Conservation (phyloP, 176 grass and related monocot genomes). For the Carex kokanica region DNA sequence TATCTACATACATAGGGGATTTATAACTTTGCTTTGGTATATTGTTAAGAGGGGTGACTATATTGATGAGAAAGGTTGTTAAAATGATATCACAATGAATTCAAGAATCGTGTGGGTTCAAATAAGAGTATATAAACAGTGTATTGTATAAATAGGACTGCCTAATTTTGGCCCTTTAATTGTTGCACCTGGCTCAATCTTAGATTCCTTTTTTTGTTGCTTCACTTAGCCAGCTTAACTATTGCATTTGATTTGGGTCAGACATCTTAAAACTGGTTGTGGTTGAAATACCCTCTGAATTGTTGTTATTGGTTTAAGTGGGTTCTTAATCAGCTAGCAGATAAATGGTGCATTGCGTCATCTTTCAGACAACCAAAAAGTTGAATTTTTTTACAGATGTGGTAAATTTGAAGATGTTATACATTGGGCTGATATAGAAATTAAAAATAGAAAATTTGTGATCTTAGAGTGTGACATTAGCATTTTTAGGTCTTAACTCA, state of each 20-base stretch:
- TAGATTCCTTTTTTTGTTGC: neutral
- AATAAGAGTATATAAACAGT: neutral
- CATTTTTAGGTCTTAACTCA: neutral
- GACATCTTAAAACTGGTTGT: neutral
- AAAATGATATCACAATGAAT: neutral
- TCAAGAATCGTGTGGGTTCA: neutral
- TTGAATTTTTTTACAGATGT: neutral
- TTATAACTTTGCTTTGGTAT: neutral
- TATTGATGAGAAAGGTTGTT: slow-evolving; percentile 2
- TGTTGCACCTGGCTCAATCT: neutral
- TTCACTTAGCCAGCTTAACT: neutral
- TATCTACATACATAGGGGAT: neutral
- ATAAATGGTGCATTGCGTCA: neutral
- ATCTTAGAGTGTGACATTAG: neutral
- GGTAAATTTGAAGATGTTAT: neutral
- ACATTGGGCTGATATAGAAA: neutral
- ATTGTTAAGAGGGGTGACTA: neutral
- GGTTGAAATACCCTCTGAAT: neutral
- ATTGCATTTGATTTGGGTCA: neutral
- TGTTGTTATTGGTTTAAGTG: neutral
- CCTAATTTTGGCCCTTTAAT: neutral
- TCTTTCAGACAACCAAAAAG: neutral
- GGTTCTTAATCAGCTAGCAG: neutral
- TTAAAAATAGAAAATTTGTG: neutral
- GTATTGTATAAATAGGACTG: neutral